These are phyloP conservation scores for Talaromyces rugulosus DNA, from an alignment of 2,329 filamentous ascomycete genomes.

Conservation along the genomic window DNA sequence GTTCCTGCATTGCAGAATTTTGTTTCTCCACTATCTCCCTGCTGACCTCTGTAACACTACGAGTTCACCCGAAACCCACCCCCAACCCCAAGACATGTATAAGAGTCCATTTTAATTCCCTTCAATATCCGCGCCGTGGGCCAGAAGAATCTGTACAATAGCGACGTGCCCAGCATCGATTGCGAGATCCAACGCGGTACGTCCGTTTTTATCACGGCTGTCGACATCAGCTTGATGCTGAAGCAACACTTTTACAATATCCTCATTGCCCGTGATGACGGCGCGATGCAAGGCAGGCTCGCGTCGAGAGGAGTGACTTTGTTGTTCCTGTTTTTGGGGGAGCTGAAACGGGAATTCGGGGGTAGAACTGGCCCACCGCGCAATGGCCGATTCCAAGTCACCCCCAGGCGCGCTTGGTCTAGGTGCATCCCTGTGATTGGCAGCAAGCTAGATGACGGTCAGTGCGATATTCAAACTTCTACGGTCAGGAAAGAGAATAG, in stretches of 20 bases:
- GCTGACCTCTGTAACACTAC: not conserved
- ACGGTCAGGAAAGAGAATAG: not conserved
- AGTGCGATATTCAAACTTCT: not conserved
- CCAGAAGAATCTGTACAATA: constrained; percentile 11
- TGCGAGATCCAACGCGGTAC: not conserved
- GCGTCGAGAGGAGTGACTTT: not conserved
- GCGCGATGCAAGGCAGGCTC: not conserved
- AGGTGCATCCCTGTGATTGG: not conserved
- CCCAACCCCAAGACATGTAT: not conserved
- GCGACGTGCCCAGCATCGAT: not conserved
- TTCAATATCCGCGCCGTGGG: constrained; percentile 10
- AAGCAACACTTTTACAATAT: not conserved
- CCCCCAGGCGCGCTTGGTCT: not conserved
- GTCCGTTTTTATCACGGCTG: not conserved
- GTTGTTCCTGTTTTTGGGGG: not conserved
- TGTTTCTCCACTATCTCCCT: not conserved
- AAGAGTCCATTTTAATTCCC: not conserved
- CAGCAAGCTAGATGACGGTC: not conserved
- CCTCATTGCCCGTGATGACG: not conserved
- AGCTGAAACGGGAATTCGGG: not conserved
- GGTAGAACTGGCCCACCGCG: not conserved
- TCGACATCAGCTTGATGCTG: not conserved
- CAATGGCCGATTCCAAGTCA: not conserved
- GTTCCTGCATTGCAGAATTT: not conserved
- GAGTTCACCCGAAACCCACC: not conserved